These are phyloP conservation scores for Rhinocladiella similis DNA, from an alignment of 2,329 filamentous ascomycete species.

Conservation along the genomic window DNA sequence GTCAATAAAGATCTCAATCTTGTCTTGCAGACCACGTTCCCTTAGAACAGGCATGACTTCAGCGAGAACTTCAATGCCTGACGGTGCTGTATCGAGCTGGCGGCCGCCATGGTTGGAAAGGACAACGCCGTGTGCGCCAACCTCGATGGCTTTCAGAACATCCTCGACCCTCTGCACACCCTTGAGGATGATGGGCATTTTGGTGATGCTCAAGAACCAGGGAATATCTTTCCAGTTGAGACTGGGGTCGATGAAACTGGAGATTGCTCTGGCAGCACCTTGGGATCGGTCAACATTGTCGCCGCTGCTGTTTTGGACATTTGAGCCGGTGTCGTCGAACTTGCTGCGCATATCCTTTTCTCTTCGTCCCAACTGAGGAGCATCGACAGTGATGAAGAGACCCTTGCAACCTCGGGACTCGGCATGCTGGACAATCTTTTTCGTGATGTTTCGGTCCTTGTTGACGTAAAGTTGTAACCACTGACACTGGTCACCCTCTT, in stretches of 20 bases:
- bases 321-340: conserved; percentile 79
- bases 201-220: conserved; percentile 88
- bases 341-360: conserved; percentile 98
- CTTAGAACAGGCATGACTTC: conserved; percentile 89
- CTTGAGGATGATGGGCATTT: conserved; percentile 95
- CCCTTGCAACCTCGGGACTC: conserved; percentile 90
- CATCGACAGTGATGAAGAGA: conserved; percentile 97
- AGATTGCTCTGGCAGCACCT: conserved; percentile 92
- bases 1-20: conserved; percentile 86
- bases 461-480: conserved; percentile 99
- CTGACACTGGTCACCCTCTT: conserved; percentile 76
- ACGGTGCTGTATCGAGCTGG: conserved; percentile 88
- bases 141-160: conserved; percentile 80
- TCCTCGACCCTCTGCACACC: conserved; percentile 96
- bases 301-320: conserved; percentile 70
- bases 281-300: conserved; percentile 79
- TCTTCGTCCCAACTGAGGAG: conserved; percentile 87
- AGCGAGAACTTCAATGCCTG: conserved; percentile 83
- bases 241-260: conserved; percentile 92
- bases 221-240: conserved; percentile 91
- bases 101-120: conserved; percentile 94
- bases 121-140: conserved; percentile 83
- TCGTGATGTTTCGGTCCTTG: conserved; percentile 88
- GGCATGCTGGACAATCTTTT: conserved; percentile 86
- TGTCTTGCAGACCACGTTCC: conserved; percentile 69